A percentile compares a stretch with the other conserved stretches of the same genome.
These are phyloP conservation scores for Asparagopsis taxiformis DNA, from an alignment of 31 red algal genomes.

Conservation along the genomic window DNA sequence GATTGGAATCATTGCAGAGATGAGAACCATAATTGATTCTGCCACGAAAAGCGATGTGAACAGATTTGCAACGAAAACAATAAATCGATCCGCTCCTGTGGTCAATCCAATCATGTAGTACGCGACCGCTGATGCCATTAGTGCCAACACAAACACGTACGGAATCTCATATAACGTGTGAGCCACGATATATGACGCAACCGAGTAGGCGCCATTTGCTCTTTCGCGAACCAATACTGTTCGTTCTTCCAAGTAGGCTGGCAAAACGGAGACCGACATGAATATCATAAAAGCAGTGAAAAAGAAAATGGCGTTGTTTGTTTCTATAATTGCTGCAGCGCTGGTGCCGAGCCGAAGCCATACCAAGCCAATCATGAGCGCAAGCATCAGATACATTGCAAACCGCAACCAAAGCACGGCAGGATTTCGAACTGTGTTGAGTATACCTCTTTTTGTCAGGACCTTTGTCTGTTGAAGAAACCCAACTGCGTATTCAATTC, in stretches of 20 bases:
- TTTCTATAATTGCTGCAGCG: slow-evolving; percentile 19
- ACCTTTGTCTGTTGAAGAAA: slow-evolving; percentile 6
- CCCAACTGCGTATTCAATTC: background rate
- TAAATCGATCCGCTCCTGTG: background rate
- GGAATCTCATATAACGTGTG: background rate
- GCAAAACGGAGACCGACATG: slow-evolving; percentile 37
- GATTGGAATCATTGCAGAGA: slow-evolving; percentile 31
- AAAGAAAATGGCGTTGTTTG: slow-evolving; percentile 41
- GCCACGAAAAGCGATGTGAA: slow-evolving; percentile 30
- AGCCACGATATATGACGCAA: background rate
- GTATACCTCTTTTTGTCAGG: slow-evolving; percentile 15
- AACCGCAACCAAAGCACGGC: slow-evolving; percentile 50
- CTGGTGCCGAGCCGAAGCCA: slow-evolving; percentile 26
- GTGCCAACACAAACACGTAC: background rate
- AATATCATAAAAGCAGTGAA: slow-evolving; percentile 44
- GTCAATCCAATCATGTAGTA: background rate
- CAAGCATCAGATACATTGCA: slow-evolving; percentile 51
- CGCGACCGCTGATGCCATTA: background rate
- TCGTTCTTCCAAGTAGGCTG: slow-evolving; percentile 49
- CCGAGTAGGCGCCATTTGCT: background rate
- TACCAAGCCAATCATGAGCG: slow-evolving; percentile 47
- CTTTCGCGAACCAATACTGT: slow-evolving; percentile 36
- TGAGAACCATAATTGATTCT: slow-evolving; percentile 49
- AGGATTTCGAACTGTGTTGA: slow-evolving; percentile 56
- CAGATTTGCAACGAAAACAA: slow-evolving; percentile 16